Base-by-base conservation (phyloP, 2,329 filamentous ascomycete species). In the Purpureocillium lavendulum region DNA sequence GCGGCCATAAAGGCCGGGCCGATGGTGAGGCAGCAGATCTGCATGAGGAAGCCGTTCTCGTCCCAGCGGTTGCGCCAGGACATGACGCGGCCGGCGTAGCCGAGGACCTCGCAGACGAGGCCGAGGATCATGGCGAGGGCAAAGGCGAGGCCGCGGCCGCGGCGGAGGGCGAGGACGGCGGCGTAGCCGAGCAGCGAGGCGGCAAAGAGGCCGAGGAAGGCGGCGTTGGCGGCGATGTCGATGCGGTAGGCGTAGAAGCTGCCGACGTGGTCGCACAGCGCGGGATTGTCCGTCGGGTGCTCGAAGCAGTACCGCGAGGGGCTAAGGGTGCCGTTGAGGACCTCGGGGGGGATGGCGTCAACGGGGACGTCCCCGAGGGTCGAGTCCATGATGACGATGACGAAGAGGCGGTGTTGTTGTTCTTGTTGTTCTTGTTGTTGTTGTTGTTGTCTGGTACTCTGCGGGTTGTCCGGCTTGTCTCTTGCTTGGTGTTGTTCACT, bases 1-100 rank as follows among this genome's bases (percentile, higher is more conserved):
- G 76, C 80, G 8, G 76, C 71, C 54, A 82, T 65, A 52, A 82
- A 83, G 1, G 78, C 78, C 0, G 81, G 80, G 0, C 66, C 79
- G 42, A 83, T 70, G 4, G 79, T 83, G 41, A 85, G 64, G 46
- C 71, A 75, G 51, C 74, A 69, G 30, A 80, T 71, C 53, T 82
- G 76, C 30, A 78, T 71, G 40, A 73, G 50, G 55, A 75, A 75
- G 15, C 62, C 59, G 31, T 58, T 54, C 45, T 66, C 53, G n/a
- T 49, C 47, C 62, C 67, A 81, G 4, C 67, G 69, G 49, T 82
- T 70, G 30, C 67, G 36, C 51, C 69, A 69, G 51, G 75, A 70
- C 49, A 71, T 60, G 26, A 83, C 59, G 9, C 80, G 67, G 3
- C 72, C 79, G 0, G 56, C 58, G 46, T 84, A 83, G 10, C 79